Evolutionary conservation across 2,329 filamentous ascomycete species (phyloP).

Genomic region (Penicillium palitans): DNA sequence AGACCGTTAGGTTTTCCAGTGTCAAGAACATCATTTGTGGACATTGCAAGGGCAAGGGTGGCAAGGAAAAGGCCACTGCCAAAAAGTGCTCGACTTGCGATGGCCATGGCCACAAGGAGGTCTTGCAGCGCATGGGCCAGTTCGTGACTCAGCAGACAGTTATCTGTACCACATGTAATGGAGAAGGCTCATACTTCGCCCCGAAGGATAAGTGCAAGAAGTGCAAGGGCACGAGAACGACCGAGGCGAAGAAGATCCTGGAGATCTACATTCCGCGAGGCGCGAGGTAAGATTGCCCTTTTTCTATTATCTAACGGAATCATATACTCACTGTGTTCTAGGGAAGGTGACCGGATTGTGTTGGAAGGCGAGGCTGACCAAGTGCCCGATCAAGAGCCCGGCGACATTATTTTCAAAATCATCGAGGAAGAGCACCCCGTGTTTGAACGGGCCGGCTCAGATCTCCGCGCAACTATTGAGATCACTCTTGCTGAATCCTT

Average conservation of each 20-base stretch:
- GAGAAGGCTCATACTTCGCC: constrained; percentile 82
- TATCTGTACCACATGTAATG: constrained; percentile 78
- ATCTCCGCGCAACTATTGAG: constrained; percentile 78
- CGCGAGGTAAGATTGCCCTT: constrained; percentile 54
- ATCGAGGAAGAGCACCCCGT: constrained; percentile 76
- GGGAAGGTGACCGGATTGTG: constrained; percentile 82
- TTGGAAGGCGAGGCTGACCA: constrained; percentile 95
- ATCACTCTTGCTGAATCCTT: constrained; percentile 82
- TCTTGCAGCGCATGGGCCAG: constrained; percentile 79
- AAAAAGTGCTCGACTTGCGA: constrained; percentile 80
- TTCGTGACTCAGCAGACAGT: constrained; percentile 79
- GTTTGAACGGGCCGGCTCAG: constrained; percentile 80
- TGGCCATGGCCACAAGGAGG: constrained; percentile 74
- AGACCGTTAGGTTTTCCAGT: constrained; percentile 94
- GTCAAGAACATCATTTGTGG: constrained; percentile 91
- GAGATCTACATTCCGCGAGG: constrained; percentile 95
- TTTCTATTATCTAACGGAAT: neutral
- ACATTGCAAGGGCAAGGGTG: constrained; percentile 83
- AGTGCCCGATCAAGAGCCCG: constrained; percentile 80
- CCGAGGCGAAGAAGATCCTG: constrained; percentile 86
- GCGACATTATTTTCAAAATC: constrained; percentile 89
- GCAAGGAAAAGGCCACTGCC: constrained; percentile 87
- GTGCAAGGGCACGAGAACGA: constrained; percentile 90
- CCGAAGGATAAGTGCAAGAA: constrained; percentile 99
- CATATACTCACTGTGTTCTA: constrained; percentile 25